Conservation (phyloP, 2,329 filamentous ascomycete species). For the Trichoderma asperellum region DNA sequence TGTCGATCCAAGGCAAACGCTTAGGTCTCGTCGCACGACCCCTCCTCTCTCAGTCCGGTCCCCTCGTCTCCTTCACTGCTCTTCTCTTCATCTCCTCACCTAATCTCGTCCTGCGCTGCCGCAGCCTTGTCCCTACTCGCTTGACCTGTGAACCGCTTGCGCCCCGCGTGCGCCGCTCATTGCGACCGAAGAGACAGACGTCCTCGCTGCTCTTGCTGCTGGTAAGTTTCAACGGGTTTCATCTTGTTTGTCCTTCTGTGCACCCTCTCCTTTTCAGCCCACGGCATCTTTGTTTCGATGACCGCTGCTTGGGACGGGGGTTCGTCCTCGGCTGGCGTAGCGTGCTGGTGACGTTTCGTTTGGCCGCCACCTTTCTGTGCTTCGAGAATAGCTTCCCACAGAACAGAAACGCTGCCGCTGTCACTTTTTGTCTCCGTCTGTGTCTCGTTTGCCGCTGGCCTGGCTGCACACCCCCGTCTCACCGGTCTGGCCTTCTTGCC, state of each 20-base stretch:
- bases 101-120: constrained; percentile 20
- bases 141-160: background rate
- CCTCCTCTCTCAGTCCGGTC: constrained; percentile 22
- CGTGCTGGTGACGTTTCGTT: constrained; percentile 28
- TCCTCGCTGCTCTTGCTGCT: background rate
- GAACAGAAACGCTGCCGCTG: constrained; percentile 8
- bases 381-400: constrained; percentile 1
- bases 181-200: background rate
- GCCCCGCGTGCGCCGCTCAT: constrained; percentile 11
- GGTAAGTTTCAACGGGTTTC: constrained; percentile 13
- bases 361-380: constrained; percentile 13
- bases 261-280: background rate
- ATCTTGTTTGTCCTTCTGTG: background rate
- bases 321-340: constrained; percentile 17
- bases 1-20: constrained; percentile 23
- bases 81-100: constrained; percentile 23
- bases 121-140: constrained; percentile 14
- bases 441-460: constrained; percentile 23
- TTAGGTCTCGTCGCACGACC: constrained; percentile 27
- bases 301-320: background rate
- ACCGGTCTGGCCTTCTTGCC: constrained; percentile 1
- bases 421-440: constrained; percentile 6
- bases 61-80: constrained; percentile 3
- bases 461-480: constrained; percentile 11
- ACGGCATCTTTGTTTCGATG: background rate